These are phyloP conservation scores for Sphaerulina vaccinii DNA, from an alignment of 2,329 filamentous ascomycete genomes.

Conservation along the genomic window DNA sequence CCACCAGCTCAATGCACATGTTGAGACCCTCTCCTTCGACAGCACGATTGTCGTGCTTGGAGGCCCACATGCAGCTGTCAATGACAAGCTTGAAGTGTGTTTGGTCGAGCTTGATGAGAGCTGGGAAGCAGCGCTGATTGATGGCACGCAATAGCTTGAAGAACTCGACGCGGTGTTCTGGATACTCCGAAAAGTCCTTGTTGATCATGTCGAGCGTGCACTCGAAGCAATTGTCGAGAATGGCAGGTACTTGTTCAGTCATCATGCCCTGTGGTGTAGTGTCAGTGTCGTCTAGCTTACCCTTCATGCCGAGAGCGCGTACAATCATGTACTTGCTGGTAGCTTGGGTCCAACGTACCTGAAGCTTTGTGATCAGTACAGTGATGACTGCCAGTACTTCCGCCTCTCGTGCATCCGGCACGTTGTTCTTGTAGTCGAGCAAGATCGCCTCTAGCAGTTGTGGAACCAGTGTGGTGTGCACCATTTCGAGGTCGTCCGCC, in stretches of 20 bases:
- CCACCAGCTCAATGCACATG: slow-evolving; percentile 97
- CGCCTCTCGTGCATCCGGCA: slow-evolving; percentile 89
- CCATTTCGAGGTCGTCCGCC: slow-evolving; percentile 90
- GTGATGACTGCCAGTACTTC: slow-evolving; percentile 98
- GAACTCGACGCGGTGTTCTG: slow-evolving; percentile 98
- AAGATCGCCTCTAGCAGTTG: slow-evolving; percentile 90
- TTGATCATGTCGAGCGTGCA: slow-evolving; percentile 99
- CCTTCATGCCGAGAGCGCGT: slow-evolving; percentile 25
- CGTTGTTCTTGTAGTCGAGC: slow-evolving; percentile 95
- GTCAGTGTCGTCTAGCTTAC: slow-evolving; percentile 32
- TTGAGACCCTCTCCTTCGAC: slow-evolving; percentile 94
- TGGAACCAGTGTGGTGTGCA: slow-evolving; percentile 92
- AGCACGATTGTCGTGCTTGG: slow-evolving; percentile 98
- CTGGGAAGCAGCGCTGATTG: slow-evolving; percentile 95
- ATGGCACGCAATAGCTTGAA: slow-evolving; percentile 96
- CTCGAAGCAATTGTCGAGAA: slow-evolving; percentile 98
- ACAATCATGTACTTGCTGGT: slow-evolving; percentile 52
- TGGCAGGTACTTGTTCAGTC: slow-evolving; percentile 95
- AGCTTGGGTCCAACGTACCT: slow-evolving; percentile 68
- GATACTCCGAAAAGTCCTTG: slow-evolving; percentile 99
- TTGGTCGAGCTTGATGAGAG: slow-evolving; percentile 88
- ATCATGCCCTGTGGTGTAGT: slow-evolving; percentile 67
- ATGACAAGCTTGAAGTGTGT: slow-evolving; percentile 99
- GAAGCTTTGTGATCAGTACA: slow-evolving; percentile 92
- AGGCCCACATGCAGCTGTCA: slow-evolving; percentile 99